Evolutionary conservation across 192 early-diverging fungal genomes (phyloP).

Genomic region (Coemansia brasiliensis): DNA sequence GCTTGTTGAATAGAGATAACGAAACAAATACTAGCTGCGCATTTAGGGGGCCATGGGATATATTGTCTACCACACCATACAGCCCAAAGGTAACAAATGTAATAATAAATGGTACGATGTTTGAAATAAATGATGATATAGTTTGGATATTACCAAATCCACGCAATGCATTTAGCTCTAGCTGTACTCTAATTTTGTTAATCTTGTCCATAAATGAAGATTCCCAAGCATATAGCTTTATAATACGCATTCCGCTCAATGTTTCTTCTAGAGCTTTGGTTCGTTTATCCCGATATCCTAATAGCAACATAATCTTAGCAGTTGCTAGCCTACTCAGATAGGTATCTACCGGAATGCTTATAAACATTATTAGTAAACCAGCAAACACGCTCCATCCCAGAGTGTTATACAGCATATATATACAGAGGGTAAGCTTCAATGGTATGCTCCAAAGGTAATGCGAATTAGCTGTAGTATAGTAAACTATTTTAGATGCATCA

Average conservation of each 20-base stretch:
- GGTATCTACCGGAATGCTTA: conserved; percentile 34
- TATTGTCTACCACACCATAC: conserved; percentile 63
- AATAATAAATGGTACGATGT: conserved; percentile 69
- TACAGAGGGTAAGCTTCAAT: conserved; percentile 8
- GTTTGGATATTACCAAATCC: conserved; percentile 67
- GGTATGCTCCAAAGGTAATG: conserved; percentile 43
- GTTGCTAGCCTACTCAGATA: conserved; percentile 43
- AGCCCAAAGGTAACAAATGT: conserved; percentile 73
- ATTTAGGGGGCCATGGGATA: conserved; percentile 58
- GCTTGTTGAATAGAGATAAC: conserved; percentile 85
- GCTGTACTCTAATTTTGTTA: conserved; percentile 62
- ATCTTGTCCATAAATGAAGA: conserved; percentile 53
- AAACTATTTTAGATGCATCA: conserved; percentile 35
- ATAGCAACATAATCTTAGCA: conserved; percentile 38
- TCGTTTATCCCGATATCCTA: conserved; percentile 45
- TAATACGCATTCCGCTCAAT: conserved; percentile 54
- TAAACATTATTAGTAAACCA: conserved; percentile 8
- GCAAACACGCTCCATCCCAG: conserved; percentile 17
- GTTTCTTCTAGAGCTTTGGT: conserved; percentile 59
- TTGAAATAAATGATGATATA: conserved; percentile 78
- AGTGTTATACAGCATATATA: conserved; percentile 19
- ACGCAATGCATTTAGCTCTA: conserved; percentile 74
- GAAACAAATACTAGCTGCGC: conserved; percentile 79
- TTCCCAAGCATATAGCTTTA: conserved; percentile 71
- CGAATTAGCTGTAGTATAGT: not conserved